phyloP scores from a whole-genome alignment of 108 stramenopile species.

The Aurantiochytrium sp. region DNA sequence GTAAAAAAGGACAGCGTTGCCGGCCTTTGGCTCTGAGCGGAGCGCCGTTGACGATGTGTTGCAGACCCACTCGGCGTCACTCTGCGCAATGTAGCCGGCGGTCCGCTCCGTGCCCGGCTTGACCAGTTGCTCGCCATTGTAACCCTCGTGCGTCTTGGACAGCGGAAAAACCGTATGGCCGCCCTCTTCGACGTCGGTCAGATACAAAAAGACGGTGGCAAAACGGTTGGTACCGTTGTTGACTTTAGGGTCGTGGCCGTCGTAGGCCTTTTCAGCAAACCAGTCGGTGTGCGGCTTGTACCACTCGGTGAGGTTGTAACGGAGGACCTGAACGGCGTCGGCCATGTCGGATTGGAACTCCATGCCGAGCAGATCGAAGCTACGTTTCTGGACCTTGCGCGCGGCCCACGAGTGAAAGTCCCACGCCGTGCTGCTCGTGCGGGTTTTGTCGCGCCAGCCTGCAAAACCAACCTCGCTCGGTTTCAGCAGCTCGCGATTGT shows the following conservation, averaged over 20 bases:
- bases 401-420: slow-evolving; percentile 31
- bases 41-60: slow-evolving; percentile 57
- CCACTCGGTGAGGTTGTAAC: slow-evolving; percentile 54
- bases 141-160: neutral
- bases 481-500: neutral
- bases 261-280: slow-evolving; percentile 35
- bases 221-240: slow-evolving; percentile 57
- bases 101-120: neutral
- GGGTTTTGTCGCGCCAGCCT: slow-evolving; percentile 32
- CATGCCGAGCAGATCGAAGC: slow-evolving; percentile 45
- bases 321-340: slow-evolving; percentile 61
- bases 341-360: slow-evolving; percentile 48
- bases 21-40: neutral
- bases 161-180: slow-evolving; percentile 51
- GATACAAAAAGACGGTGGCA: slow-evolving; percentile 79
- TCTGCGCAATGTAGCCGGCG: neutral
- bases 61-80: neutral
- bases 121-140: neutral
- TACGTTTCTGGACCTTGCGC: slow-evolving; percentile 32
- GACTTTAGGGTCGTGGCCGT: slow-evolving; percentile 23
- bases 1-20: slow-evolving; percentile 31
- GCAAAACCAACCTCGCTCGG: neutral
- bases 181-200: slow-evolving; percentile 68
- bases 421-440: slow-evolving; percentile 47
- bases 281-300: slow-evolving; percentile 63